Base-by-base conservation (phyloP, 2,329 filamentous ascomycete species). In the Sporothrix mexicana region DNA sequence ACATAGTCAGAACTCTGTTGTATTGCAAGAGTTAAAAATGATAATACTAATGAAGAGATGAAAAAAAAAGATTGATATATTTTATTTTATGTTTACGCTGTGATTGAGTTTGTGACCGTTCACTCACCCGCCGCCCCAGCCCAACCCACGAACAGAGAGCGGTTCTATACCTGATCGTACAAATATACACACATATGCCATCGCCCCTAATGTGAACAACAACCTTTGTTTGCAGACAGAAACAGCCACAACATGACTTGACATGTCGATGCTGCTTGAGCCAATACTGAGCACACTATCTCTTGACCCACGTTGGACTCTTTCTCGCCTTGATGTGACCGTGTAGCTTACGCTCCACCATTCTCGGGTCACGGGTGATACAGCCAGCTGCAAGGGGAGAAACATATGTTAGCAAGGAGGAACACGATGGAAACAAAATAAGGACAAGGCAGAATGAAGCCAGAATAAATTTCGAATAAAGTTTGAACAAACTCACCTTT, bases 281-380 rank as follows among this genome's bases (percentile, higher is more conserved):
- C 66, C 66, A 53, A 5, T 36, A 12, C 17, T 53, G 43, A 9
- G 10, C 36, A 75, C 49, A 62, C 76, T 86, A 90, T 84, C 88
- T 84, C 90, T 98, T 98, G 87, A 98, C 95, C 96, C 97, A 99
- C 78, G 96, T 89, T 74, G 95, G 95, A 90, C 92, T 97, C 90
- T 99, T 99, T 84, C 96, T 93, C 73, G 96, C 95, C 88, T 99
- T 99, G 84, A 97, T 83, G 80, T 94, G 93, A 77, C 96, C 97
- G 73, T 94, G 90, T 89, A 99, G 98, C 91, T 99, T 99, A 82
- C 96, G 95, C 85, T 99, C 96, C 77, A 99, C 97, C 79, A 87
- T 91, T 84, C 95, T 94, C 73, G 91, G 89, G 85, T 99, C 95
- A 80, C 95, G 92, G 70, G 95, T 97, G 76, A 99, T 89, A 82